Base-by-base conservation (phyloP, 306 rosid species). In the Cyamopsis tetragonoloba region DNA sequence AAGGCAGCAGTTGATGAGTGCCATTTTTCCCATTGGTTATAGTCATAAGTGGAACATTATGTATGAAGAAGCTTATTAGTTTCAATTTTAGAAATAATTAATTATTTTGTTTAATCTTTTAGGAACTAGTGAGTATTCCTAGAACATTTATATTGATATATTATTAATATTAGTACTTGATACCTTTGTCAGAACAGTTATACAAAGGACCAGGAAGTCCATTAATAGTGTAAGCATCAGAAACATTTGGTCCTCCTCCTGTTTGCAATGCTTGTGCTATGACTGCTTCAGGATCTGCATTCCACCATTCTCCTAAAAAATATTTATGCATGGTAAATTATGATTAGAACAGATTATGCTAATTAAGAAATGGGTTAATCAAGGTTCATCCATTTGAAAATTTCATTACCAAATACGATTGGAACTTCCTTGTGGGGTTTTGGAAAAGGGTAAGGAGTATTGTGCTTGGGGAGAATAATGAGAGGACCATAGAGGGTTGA, bases 241-340 rank as follows among this genome's bases (percentile, higher is more conserved):
- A 89, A 26, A 89, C 96, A 65, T 87, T 89, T 38, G 95, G 91
- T 18, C 88, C 91, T 26, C 95, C 95, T 9, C 95, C 95, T 0
- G 79, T 84, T 73, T 79, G 81, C 30, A 81, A 3, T 11, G 96
- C 96, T 42, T 87, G 85, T 13, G 31, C 32, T 37, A 89, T 83
- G 17, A 89, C 74, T 65, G 88, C 87, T 70, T 89, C 95, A 34
- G 95, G 39, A 67, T 87, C 85, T 14, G 80, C 73, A 76, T 87
- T 90, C 82, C 83, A 87, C 95, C 95, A 87, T 78, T 90, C 95
- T n/a, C 96, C 96, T 90, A 28, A 23, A 76, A 62, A 3, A 8
- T 4, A 27, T 5, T 5, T n/a, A n/a, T n/a, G n/a, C n/a, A 13
- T 15, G 37, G 4, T 3, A 47, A 34, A 68, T 26, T 37, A 28